Base-by-base conservation (phyloP, 192 early-diverging fungal genomes). In the Podila verticillata region DNA sequence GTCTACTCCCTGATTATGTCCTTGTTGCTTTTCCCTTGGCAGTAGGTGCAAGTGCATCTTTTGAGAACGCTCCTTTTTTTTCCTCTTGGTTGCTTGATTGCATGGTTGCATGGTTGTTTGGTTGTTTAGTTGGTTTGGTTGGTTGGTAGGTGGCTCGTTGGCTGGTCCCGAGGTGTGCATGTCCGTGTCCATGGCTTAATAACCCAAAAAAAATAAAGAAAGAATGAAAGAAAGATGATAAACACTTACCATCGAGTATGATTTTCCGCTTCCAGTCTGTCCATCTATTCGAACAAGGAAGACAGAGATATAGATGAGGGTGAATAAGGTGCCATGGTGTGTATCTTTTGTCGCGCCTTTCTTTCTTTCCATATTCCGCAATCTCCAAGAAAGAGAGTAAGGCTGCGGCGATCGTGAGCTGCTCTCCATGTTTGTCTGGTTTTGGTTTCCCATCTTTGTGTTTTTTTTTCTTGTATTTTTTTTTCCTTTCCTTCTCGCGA, bases 211-310 rank as follows among this genome's bases (percentile, higher is more conserved):
- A 2, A 36, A 3, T 9, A 7, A 7, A 36, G 10, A 8, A 2
- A 2, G 7, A 36, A 39, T 13, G 12, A 3, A 13, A 39, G 39
- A 15, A 15, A 12, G 35, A 19, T 15, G 17, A 36, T 65, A 30
- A 13, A 17, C 34, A 71, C 81, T 63, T 65, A 87, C 88, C 89
- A 90, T 90, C 17, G 89, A 90, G 66, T 90, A 90, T 1, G 87
- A 87, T 84, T 93, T 94, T 32, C 93, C 93, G n/a, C 89, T 88
- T 56, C 93, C 92, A 39, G 93, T 94, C 65, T 94, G 93, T 63
- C 93, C 93, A 84, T 94, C 89, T 90, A 81, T 34, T 13, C 20
- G 24, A 9, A 68, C 48, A 68, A 26, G 57, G 31, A 59, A 66
- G n/a, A 48, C 15, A 4, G 24, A 7, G 49, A 22, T 9, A 57